Percentiles rank a stretch among this genome's conserved stretches.
phyloP scores from a whole-genome alignment of 2,329 filamentous ascomycete genomes.

The Ceratocystis albifundus region DNA sequence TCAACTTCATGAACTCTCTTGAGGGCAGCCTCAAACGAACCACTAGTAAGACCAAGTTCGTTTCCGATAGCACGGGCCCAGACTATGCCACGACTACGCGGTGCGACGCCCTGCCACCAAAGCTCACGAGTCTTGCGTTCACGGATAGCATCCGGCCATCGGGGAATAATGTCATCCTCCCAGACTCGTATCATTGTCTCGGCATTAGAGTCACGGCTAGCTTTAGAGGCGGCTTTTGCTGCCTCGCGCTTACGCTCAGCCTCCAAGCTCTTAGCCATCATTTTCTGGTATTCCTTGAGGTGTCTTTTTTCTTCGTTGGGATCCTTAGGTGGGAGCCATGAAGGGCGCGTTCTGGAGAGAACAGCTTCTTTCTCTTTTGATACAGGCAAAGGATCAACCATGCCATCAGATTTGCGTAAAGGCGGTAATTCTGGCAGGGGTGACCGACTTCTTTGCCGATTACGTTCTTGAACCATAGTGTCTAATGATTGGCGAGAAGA shows the following conservation, averaged over 20 bases:
- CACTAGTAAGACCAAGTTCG: constrained; percentile 53
- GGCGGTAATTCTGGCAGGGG: constrained; percentile 59
- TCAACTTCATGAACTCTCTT: constrained; percentile 54
- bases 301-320: constrained; percentile 85
- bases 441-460: constrained; percentile 29
- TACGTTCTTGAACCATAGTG: constrained; percentile 24
- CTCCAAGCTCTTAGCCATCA: constrained; percentile 57
- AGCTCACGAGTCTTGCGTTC: constrained; percentile 61
- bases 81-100: constrained; percentile 55
- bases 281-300: constrained; percentile 70
- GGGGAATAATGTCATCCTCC: constrained; percentile 65
- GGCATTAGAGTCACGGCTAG: constrained; percentile 43
- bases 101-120: constrained; percentile 71
- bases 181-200: constrained; percentile 51
- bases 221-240: constrained; percentile 40
- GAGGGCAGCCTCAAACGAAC: constrained; percentile 60
- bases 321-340: constrained; percentile 77
- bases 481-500: constrained; percentile 23
- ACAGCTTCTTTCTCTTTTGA: constrained; percentile 82
- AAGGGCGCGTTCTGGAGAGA: constrained; percentile 65
- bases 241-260: constrained; percentile 50
- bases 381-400: constrained; percentile 73
- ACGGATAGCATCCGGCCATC: constrained; percentile 60
- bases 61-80: constrained; percentile 66
- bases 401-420: constrained; percentile 60